Conservation (phyloP, 805 yeast species). For the Pichia exigua region DNA sequence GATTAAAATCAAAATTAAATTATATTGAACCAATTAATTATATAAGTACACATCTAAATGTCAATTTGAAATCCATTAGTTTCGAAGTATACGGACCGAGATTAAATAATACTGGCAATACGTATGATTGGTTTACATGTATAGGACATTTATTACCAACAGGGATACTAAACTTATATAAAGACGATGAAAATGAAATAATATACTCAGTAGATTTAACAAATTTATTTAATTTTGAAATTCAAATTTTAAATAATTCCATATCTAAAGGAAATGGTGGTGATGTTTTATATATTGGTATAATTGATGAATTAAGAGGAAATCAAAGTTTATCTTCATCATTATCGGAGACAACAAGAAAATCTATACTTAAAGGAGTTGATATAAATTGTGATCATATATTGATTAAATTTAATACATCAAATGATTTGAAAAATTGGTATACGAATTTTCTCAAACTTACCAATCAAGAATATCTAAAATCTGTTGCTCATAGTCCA, state of each 20-base stretch:
- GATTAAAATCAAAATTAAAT: conserved; percentile 42
- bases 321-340: conserved; percentile 24
- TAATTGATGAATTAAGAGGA: conserved; percentile 44
- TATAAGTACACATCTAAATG: conserved; percentile 17
- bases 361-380: neutral
- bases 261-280: conserved; percentile 46
- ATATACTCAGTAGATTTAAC: conserved; percentile 53
- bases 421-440: conserved; percentile 73
- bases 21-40: conserved; percentile 26
- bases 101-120: conserved; percentile 28
- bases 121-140: conserved; percentile 64
- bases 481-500: conserved; percentile 13
- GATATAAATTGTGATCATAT: conserved; percentile 26
- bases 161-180: conserved; percentile 52
- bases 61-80: conserved; percentile 48
- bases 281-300: conserved; percentile 52
- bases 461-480: conserved; percentile 46
- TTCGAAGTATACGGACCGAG: conserved; percentile 61
- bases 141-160: conserved; percentile 63
- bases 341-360: neutral
- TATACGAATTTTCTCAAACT: conserved; percentile 58
- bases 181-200: conserved; percentile 57
- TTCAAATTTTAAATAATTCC: conserved; percentile 56
- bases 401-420: conserved; percentile 54
- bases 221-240: conserved; percentile 47